Evolutionary conservation across 2,329 filamentous ascomycete species (phyloP).

Genomic region (Aspergillus novofumigatus): DNA sequence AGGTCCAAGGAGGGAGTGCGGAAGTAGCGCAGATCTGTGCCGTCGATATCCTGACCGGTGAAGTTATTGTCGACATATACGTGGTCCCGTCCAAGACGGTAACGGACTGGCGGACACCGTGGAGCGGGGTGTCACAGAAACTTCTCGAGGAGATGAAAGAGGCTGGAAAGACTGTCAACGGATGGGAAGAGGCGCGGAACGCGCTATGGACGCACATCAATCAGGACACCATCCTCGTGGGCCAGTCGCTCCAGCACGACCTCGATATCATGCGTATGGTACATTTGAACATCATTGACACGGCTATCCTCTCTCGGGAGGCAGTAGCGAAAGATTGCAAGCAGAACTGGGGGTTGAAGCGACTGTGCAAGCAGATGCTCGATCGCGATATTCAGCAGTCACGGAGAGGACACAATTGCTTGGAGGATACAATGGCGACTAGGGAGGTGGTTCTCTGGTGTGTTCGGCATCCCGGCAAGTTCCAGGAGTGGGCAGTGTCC

Average conservation of each 20-base stretch:
- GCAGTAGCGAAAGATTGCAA: constrained; percentile 17
- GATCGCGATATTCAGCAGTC: constrained; percentile 32
- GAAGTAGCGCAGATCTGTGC: constrained; percentile 38
- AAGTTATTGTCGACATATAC: constrained; percentile 43
- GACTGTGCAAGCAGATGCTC: constrained; percentile 33
- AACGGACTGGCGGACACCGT: constrained; percentile 35
- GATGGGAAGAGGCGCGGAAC: constrained; percentile 43
- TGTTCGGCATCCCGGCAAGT: constrained; percentile 34
- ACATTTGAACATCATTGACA: constrained; percentile 45
- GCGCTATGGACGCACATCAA: constrained; percentile 43
- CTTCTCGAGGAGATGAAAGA: constrained; percentile 30
- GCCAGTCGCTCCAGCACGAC: constrained; percentile 47
- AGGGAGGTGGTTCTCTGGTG: constrained; percentile 48
- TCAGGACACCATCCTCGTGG: constrained; percentile 45
- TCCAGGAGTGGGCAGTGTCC: constrained; percentile 33
- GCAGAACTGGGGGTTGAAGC: constrained; percentile 35
- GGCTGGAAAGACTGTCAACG: constrained; percentile 30
- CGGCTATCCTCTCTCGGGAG: constrained; percentile 38
- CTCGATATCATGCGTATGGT: constrained; percentile 42
- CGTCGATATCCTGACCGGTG: constrained; percentile 46
- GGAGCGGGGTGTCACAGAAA: constrained; percentile 37
- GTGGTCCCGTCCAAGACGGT: constrained; percentile 36
- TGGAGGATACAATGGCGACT: constrained; percentile 49
- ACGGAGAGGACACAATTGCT: constrained; percentile 42
- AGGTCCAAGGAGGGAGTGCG: constrained; percentile 21